phyloP scores from a whole-genome alignment of 108 stramenopile genomes.

The Pseudonitzschia delicatissima region DNA sequence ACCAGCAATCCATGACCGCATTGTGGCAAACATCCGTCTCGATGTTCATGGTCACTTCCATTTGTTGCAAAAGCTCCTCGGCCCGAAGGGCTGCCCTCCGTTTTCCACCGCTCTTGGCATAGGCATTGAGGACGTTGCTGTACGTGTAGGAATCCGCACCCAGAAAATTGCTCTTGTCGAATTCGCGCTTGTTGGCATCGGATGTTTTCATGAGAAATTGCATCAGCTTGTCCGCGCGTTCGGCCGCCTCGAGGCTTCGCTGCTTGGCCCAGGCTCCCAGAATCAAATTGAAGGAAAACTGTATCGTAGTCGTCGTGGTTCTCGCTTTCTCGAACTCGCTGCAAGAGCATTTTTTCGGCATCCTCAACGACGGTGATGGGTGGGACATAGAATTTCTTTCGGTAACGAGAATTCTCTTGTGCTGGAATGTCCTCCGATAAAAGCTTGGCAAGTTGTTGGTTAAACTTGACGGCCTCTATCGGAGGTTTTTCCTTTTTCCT shows the following conservation, averaged over 20 bases:
- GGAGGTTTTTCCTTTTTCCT: background rate
- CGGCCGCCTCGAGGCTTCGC: slow-evolving; percentile 22
- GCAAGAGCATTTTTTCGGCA: slow-evolving; percentile 16
- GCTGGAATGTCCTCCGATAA: background rate
- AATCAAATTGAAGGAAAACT: slow-evolving; percentile 38
- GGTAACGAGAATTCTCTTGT: background rate
- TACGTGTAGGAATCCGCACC: slow-evolving; percentile 35
- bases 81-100: slow-evolving; percentile 41
- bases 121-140: slow-evolving; percentile 32
- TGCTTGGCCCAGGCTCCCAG: slow-evolving; percentile 36
- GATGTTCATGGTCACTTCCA: slow-evolving; percentile 32
- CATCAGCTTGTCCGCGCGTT: slow-evolving; percentile 26
- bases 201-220: slow-evolving; percentile 22
- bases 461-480: slow-evolving; percentile 9
- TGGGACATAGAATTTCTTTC: background rate
- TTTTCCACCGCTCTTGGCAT: slow-evolving; percentile 31
- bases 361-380: slow-evolving; percentile 6
- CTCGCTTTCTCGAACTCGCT: slow-evolving; percentile 3
- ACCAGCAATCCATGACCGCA: slow-evolving; percentile 52
- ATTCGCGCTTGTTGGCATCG: background rate
- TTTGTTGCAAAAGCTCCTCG: slow-evolving; percentile 49
- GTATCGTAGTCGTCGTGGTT: slow-evolving; percentile 25
- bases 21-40: slow-evolving; percentile 35
- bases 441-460: slow-evolving; percentile 9
- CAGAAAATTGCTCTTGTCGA: slow-evolving; percentile 1